Evolutionary conservation across 805 yeast genomes (phyloP).

Genomic region (Komagataella phaffii): DNA sequence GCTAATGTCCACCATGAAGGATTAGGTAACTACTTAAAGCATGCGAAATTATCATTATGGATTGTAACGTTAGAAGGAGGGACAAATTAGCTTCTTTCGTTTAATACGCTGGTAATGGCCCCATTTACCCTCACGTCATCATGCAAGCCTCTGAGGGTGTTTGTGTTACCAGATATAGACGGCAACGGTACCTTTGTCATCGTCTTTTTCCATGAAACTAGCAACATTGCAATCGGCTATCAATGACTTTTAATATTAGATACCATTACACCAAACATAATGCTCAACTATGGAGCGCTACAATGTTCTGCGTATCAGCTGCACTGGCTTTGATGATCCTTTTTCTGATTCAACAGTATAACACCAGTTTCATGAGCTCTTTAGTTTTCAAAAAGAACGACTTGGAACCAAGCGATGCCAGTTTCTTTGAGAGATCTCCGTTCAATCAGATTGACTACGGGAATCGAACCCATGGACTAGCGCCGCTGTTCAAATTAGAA

Average conservation of each 20-base stretch:
- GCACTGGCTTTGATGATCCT: background rate
- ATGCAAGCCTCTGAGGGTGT: background rate
- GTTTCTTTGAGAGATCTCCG: background rate
- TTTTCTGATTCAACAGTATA: background rate
- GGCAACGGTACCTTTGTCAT: background rate
- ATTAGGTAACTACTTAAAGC: too few relatives aligned
- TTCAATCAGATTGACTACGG: background rate
- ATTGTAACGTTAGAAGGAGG: background rate
- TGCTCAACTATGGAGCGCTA: background rate
- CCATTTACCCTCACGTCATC: background rate
- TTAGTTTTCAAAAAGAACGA: background rate
- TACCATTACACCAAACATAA: background rate
- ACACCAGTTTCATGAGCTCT: background rate
- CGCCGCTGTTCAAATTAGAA: conserved; percentile 3
- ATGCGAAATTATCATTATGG: too few relatives aligned
- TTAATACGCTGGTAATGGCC: background rate
- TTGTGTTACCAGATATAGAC: background rate
- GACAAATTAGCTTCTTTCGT: background rate
- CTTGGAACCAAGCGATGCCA: background rate
- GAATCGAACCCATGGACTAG: background rate
- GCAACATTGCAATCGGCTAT: background rate
- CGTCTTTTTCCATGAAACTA: background rate
- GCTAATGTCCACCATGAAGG: too few relatives aligned
- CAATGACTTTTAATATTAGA: background rate
- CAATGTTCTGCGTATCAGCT: background rate